A percentile compares a stretch with the other conserved stretches of the same genome.
Evolutionary conservation across 2,329 filamentous ascomycete genomes (phyloP).

Genomic region (Aspergillus calidoustus): DNA sequence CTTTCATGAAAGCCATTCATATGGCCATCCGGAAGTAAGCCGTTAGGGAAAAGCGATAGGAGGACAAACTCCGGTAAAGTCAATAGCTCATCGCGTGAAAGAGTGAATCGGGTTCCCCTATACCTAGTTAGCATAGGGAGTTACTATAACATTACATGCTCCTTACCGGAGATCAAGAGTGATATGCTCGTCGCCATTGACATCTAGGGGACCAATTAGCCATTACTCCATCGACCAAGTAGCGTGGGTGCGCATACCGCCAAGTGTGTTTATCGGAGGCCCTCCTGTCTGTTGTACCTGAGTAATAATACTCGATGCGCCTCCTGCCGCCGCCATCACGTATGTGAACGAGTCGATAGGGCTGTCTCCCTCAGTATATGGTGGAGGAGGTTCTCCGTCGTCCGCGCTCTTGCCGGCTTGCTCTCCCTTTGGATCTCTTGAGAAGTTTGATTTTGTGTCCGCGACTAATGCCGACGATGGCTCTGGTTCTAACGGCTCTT

Average conservation of each 20-base stretch:
- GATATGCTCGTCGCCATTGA: slow-evolving; percentile 89
- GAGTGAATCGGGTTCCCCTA: slow-evolving; percentile 89
- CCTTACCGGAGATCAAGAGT: slow-evolving; percentile 90
- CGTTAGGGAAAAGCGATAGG: slow-evolving; percentile 96
- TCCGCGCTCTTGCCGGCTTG: slow-evolving; percentile 71
- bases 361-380: slow-evolving; percentile 92
- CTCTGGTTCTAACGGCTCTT: slow-evolving; percentile 52
- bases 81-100: slow-evolving; percentile 91
- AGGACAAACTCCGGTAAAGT: slow-evolving; percentile 97
- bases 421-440: slow-evolving; percentile 78
- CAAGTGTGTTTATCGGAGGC: slow-evolving; percentile 84
- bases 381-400: slow-evolving; percentile 91
- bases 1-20: slow-evolving; percentile 91
- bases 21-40: slow-evolving; percentile 95
- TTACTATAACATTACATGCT: slow-evolving; percentile 22
- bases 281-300: slow-evolving; percentile 92
- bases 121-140: slow-evolving; percentile 6
- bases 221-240: slow-evolving; percentile 11
- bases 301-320: slow-evolving; percentile 97
- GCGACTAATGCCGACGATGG: slow-evolving; percentile 58
- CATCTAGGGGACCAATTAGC: slow-evolving; percentile 57
- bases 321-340: slow-evolving; percentile 97
- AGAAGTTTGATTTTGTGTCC: slow-evolving; percentile 83
- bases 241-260: slow-evolving; percentile 61
- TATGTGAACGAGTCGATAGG: slow-evolving; percentile 91